Conservation (phyloP, 176 grass and related monocot species). For the Rhynchospora tenuis region DNA sequence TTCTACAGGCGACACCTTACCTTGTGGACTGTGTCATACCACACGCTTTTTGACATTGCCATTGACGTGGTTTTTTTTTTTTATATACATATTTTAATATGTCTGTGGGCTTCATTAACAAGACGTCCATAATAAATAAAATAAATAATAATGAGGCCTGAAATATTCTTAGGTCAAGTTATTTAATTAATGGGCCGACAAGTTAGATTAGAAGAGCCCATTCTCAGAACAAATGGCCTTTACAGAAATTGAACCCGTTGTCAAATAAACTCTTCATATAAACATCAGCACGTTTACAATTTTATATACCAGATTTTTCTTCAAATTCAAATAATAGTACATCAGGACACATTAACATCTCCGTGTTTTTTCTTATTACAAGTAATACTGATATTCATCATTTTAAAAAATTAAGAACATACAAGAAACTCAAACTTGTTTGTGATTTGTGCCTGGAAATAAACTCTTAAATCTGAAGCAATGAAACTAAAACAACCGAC, state of each 20-base stretch:
- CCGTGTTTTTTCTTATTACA: background rate
- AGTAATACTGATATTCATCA: background rate
- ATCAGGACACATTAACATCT: background rate
- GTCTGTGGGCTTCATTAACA: background rate
- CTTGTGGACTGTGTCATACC: too few relatives aligned
- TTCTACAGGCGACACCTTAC: too few relatives aligned
- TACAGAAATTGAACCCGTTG: background rate
- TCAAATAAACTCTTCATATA: background rate
- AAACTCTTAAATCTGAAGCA: background rate
- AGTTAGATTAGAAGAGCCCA: background rate
- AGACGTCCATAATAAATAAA: background rate
- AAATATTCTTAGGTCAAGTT: too few relatives aligned
- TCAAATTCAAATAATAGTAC: background rate
- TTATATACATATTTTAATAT: too few relatives aligned
- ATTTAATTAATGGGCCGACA: too few relatives aligned
- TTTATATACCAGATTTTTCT: background rate
- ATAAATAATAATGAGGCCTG: background rate
- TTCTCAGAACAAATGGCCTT: background rate
- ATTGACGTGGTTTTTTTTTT: too few relatives aligned
- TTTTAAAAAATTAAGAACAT: background rate
- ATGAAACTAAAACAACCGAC: background rate
- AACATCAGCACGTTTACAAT: background rate
- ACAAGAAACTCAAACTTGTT: background rate
- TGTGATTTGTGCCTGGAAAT: background rate
- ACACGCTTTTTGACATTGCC: too few relatives aligned